Evolutionary conservation across 2,329 filamentous ascomycete species (phyloP).

Genomic region (Didymosphaeria variabile): DNA sequence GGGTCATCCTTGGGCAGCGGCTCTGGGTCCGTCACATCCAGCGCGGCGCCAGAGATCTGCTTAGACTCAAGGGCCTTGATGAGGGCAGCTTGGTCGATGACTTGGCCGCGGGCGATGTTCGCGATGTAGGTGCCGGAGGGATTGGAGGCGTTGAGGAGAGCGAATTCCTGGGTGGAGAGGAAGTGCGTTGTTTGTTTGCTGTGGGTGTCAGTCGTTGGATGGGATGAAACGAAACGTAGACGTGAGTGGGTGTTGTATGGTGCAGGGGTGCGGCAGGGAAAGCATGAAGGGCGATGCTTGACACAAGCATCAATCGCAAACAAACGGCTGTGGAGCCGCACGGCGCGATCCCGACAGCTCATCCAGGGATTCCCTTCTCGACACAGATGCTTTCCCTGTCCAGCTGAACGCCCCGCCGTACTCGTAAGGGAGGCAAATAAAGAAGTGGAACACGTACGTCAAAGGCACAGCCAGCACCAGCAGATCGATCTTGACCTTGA

Average conservation of each 20-base stretch:
- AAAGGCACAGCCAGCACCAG: conserved; percentile 66
- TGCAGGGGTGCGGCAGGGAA: not conserved
- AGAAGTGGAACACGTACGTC: conserved; percentile 50
- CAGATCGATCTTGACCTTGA: conserved; percentile 65
- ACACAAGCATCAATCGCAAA: not conserved
- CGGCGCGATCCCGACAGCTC: not conserved
- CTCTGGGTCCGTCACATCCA: conserved; percentile 84
- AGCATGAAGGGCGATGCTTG: conserved; percentile 11
- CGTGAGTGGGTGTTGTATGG: not conserved
- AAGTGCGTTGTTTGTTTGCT: conserved; percentile 61
- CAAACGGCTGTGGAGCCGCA: conserved; percentile 2
- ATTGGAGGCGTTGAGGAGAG: conserved; percentile 58
- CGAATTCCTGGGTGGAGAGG: conserved; percentile 64
- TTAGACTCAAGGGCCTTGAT: conserved; percentile 68
- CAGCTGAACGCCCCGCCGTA: not conserved
- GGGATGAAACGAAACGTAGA: not conserved
- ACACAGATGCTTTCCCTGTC: not conserved
- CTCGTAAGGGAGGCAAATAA: conserved; percentile 2
- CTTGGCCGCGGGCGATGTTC: conserved; percentile 75
- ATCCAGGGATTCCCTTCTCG: not conserved
- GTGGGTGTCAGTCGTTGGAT: conserved; percentile 10
- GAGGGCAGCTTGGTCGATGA: conserved; percentile 70
- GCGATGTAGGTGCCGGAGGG: conserved; percentile 66
- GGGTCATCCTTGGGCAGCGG: conserved; percentile 73
- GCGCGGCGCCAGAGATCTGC: conserved; percentile 70